phyloP scores from a whole-genome alignment of 202 grass and related monocot genomes.

The Schoenoplectus triqueter region DNA sequence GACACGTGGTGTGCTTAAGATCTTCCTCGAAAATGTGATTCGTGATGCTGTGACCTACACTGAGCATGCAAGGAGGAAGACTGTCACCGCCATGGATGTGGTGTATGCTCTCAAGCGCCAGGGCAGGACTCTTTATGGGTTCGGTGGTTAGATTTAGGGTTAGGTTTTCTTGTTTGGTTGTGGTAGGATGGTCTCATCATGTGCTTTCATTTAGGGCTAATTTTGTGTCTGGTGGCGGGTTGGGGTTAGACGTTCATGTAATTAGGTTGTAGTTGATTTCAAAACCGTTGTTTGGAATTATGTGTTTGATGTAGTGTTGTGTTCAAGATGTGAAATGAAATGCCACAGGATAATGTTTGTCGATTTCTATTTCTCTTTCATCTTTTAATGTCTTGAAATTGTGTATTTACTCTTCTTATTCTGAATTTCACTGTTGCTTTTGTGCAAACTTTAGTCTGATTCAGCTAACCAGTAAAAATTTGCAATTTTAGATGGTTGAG shows the following conservation, averaged over 20 bases:
- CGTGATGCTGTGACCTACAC: slow-evolving; percentile 43
- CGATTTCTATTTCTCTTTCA: not conserved
- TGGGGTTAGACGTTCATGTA: not conserved
- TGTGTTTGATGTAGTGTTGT: not conserved
- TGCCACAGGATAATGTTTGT: not conserved
- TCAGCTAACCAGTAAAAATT: no score
- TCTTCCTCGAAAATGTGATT: slow-evolving; percentile 41
- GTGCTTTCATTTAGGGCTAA: not conserved
- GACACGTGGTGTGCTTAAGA: slow-evolving; percentile 41
- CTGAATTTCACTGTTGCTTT: not conserved
- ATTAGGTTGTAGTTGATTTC: slow-evolving; percentile 4
- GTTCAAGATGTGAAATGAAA: slow-evolving; percentile 23
- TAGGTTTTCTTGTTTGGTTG: not conserved
- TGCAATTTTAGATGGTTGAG: no score
- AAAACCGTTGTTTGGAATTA: not conserved
- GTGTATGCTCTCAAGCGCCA: slow-evolving; percentile 44
- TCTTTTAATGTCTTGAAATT: not conserved
- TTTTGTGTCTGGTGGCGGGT: not conserved
- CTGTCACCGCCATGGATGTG: slow-evolving; percentile 44
- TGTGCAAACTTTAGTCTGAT: no score
- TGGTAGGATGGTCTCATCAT: not conserved
- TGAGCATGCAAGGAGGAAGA: slow-evolving; percentile 39
- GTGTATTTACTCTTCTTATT: not conserved
- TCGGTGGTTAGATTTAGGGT: slow-evolving; percentile 24
- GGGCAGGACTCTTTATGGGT: slow-evolving; percentile 40